Conservation (phyloP, 768 basidiomycete genomes). For the Naematelia encephala region DNA sequence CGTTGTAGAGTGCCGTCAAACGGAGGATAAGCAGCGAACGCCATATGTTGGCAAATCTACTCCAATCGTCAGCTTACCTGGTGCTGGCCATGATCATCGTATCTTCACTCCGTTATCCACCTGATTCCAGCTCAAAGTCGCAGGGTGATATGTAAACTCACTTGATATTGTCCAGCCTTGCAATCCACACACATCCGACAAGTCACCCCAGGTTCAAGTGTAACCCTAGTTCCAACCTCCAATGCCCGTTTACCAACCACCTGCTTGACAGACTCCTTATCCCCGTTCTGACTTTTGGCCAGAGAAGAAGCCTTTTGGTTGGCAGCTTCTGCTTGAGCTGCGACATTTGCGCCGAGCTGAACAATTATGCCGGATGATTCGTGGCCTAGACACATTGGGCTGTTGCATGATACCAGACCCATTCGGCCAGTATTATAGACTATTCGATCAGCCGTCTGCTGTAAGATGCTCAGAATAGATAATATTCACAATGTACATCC, state of each 20-base stretch:
- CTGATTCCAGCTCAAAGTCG: neutral
- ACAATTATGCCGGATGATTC: slow-evolving; percentile 79
- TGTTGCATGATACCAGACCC: slow-evolving; percentile 16
- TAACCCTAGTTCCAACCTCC: slow-evolving; percentile 79
- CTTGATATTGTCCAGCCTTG: slow-evolving; percentile 76
- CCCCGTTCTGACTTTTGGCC: neutral
- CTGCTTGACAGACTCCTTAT: slow-evolving; percentile 55
- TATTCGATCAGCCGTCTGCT: slow-evolving; percentile 49
- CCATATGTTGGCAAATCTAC: slow-evolving; percentile 78
- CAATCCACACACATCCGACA: slow-evolving; percentile 81
- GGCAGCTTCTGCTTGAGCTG: slow-evolving; percentile 27
- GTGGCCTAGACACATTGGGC: slow-evolving; percentile 78
- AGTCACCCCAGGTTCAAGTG: slow-evolving; percentile 84
- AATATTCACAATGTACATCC: slow-evolving; percentile 53
- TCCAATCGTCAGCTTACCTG: neutral
- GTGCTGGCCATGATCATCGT: neutral
- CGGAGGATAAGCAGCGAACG: slow-evolving; percentile 90
- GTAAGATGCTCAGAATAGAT: neutral
- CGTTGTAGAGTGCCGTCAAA: slow-evolving; percentile 83
- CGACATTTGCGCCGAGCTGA: slow-evolving; percentile 49
- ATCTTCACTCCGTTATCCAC: neutral
- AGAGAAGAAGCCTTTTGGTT: slow-evolving; percentile 10
- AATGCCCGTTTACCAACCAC: slow-evolving; percentile 53
- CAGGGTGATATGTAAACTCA: slow-evolving; percentile 42
- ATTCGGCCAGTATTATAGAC: slow-evolving; percentile 79